Conservation (phyloP, 2,329 filamentous ascomycete species). For the Dactylellina drechsleri region DNA sequence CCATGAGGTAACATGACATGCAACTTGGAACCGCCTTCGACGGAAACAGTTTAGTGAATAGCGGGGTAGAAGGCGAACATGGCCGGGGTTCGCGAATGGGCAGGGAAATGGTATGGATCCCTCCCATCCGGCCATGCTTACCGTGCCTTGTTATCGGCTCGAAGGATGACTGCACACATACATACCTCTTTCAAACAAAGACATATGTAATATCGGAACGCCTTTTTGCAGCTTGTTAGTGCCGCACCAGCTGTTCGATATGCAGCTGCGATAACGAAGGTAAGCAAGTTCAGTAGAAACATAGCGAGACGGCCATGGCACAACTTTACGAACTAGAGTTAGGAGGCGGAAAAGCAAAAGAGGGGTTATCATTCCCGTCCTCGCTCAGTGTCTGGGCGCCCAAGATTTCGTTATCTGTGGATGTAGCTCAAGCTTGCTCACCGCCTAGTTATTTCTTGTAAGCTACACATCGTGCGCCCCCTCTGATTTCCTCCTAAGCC, state of each 20-base stretch:
- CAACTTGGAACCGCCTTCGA: constrained; percentile 28
- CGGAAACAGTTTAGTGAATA: constrained; percentile 55
- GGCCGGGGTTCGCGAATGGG: constrained; percentile 28
- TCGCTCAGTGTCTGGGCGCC: too few relatives aligned
- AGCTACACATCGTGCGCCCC: constrained; percentile 21
- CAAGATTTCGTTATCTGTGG: too few relatives aligned
- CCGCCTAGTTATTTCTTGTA: too few relatives aligned
- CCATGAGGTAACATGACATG: constrained; percentile 54
- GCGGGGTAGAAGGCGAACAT: constrained; percentile 52
- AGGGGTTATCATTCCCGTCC: too few relatives aligned
- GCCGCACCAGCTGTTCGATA: constrained; percentile 39
- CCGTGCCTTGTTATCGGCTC: constrained; percentile 49
- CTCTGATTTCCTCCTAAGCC: background rate
- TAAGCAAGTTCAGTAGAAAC: too few relatives aligned
- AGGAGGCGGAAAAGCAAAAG: too few relatives aligned
- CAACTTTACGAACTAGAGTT: too few relatives aligned
- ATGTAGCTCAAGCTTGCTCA: too few relatives aligned
- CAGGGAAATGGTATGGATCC: constrained; percentile 16
- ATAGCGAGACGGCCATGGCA: too few relatives aligned
- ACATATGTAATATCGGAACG: constrained; percentile 17
- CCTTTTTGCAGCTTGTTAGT: constrained; percentile 3
- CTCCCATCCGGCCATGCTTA: constrained; percentile 38
- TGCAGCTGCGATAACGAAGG: constrained; percentile 38
- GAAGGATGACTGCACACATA: constrained; percentile 29
- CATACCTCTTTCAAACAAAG: constrained; percentile 35